These are phyloP conservation scores for Pythium brassicae DNA, from an alignment of 352 stramenopile species.

Conservation along the genomic window DNA sequence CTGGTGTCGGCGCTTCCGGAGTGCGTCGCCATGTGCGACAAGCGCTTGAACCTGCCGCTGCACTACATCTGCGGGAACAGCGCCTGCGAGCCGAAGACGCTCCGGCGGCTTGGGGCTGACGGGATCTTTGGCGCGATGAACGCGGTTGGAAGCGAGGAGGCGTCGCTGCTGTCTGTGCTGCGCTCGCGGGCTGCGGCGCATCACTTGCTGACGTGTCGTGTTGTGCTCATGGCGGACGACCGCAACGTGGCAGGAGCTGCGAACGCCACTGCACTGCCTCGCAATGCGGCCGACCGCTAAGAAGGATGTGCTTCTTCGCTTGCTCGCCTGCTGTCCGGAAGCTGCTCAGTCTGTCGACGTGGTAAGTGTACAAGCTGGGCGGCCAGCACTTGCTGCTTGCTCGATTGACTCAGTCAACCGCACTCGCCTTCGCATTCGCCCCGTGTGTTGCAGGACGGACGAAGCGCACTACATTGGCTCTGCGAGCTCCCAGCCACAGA, in stretches of 20 bases:
- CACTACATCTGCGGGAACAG: constrained; percentile 49
- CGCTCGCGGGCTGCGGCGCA: background rate
- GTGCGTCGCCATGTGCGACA: constrained; percentile 35
- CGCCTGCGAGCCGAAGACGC: constrained; percentile 34
- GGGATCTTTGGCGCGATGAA: constrained; percentile 38
- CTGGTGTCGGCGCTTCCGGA: constrained; percentile 32
- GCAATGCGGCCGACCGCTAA: constrained; percentile 21
- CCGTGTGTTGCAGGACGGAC: constrained; percentile 25
- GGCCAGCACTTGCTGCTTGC: no score
- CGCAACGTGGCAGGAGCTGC: constrained; percentile 18
- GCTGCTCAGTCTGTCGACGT: constrained; percentile 30
- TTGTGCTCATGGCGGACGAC: no score
- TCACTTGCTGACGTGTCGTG: background rate
- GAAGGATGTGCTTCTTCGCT: constrained; percentile 26
- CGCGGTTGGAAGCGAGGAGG: constrained; percentile 16
- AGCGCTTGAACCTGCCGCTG: constrained; percentile 33
- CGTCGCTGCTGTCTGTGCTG: background rate
- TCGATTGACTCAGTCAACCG: background rate
- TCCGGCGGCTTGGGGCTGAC: constrained; percentile 27
- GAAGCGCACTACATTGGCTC: constrained; percentile 55
- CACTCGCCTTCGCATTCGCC: background rate
- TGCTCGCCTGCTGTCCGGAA: constrained; percentile 29
- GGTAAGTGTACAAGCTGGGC: constrained; percentile 15
- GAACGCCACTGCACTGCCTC: constrained; percentile 49
- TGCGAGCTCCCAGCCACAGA: constrained; percentile 33